Evolutionary conservation across 306 rosid species (phyloP).

Genomic region (Cajanus cajan): DNA sequence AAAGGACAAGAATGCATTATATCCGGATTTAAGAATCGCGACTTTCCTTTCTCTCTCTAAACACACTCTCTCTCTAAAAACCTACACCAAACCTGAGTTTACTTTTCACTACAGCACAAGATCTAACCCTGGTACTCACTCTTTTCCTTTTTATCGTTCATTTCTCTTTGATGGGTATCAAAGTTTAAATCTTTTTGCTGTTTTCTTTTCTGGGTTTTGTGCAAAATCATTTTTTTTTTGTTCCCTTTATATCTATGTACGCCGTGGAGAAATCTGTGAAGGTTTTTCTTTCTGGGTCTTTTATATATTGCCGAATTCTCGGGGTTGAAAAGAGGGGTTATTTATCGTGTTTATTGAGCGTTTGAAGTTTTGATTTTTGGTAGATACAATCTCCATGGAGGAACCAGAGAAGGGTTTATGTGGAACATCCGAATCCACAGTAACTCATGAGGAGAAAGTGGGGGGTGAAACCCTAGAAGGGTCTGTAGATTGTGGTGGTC

Average conservation of each 20-base stretch:
- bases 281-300: slow-evolving; percentile 45
- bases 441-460: slow-evolving; percentile 38
- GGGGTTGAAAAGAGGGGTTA: background rate
- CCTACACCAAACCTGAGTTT: slow-evolving; percentile 35
- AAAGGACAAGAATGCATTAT: slow-evolving; percentile 40
- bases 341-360: slow-evolving; percentile 1
- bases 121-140: slow-evolving; percentile 60
- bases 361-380: slow-evolving; percentile 28
- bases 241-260: background rate
- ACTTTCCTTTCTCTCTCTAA: slow-evolving; percentile 42
- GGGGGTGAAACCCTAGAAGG: slow-evolving; percentile 44
- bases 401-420: slow-evolving; percentile 51
- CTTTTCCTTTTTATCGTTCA: slow-evolving; percentile 10
- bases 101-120: slow-evolving; percentile 38
- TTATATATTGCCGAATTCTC: slow-evolving; percentile 9
- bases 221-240: background rate
- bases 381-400: slow-evolving; percentile 66
- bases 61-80: slow-evolving; percentile 24
- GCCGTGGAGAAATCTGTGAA: slow-evolving; percentile 13
- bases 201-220: background rate
- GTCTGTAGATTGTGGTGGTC: slow-evolving; percentile 28
- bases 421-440: slow-evolving; percentile 46
- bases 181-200: slow-evolving; percentile 10
- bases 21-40: slow-evolving; percentile 26
- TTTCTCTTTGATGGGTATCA: background rate